Conservation (phyloP, 2,329 filamentous ascomycete genomes). For the Pseudogymnoascus sp. region DNA sequence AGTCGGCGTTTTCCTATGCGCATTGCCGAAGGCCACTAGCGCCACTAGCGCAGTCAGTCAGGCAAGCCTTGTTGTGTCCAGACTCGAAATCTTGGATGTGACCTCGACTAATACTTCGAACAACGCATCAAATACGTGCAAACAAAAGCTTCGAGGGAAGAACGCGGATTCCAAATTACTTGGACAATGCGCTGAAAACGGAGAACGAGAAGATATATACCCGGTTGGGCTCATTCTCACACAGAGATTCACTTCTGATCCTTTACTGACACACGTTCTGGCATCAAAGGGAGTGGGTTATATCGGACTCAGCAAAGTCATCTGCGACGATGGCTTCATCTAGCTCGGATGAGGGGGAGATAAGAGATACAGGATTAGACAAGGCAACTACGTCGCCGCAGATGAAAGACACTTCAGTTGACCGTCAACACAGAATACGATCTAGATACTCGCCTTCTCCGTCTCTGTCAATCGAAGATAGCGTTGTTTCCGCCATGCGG, state of each 20-base stretch:
- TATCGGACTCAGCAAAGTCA: slow-evolving; percentile 22
- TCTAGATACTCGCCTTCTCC: slow-evolving; percentile 29
- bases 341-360: slow-evolving; percentile 82
- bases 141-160: background rate
- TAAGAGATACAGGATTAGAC: slow-evolving; percentile 65
- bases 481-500: slow-evolving; percentile 37
- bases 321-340: slow-evolving; percentile 41
- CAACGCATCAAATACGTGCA: slow-evolving; percentile 1
- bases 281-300: slow-evolving; percentile 27
- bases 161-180: background rate
- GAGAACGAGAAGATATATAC: slow-evolving; percentile 28
- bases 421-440: slow-evolving; percentile 79
- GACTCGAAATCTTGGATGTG: slow-evolving; percentile 5
- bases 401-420: slow-evolving; percentile 75
- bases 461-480: slow-evolving; percentile 33
- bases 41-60: background rate
- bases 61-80: slow-evolving; percentile 1
- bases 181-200: slow-evolving; percentile 26
- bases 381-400: slow-evolving; percentile 88
- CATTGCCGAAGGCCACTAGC: slow-evolving; percentile 4
- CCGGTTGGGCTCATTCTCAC: slow-evolving; percentile 33
- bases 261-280: slow-evolving; percentile 31
- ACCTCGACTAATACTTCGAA: background rate
- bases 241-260: slow-evolving; percentile 28
- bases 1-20: slow-evolving; percentile 4